Base-by-base conservation (phyloP, 352 stramenopile species). In the Thalassiosira mediterranea region DNA sequence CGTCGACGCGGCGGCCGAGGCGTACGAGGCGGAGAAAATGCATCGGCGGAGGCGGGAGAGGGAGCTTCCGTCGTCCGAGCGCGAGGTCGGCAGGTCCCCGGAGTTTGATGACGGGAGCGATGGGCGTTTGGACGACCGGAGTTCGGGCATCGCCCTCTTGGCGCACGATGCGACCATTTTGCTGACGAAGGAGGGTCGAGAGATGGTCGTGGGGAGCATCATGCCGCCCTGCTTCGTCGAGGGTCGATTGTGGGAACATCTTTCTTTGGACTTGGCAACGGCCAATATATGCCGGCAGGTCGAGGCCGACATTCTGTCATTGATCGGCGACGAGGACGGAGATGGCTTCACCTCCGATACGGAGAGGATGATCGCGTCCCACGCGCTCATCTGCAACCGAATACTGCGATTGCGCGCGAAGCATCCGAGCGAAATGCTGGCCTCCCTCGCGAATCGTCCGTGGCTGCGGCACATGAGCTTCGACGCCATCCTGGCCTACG, bases 391-490 rank as follows among this genome's bases (percentile, higher is more conserved):
- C 37, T 57, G 68, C 26, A 65, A 72, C 11, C 53, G 83, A 51
- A 31, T 90, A 58, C 63, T 92, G n/a, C 46, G 73, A 40, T 38
- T 63, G 48, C 47, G 78, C 15, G 63, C 81, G 28, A 13, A 25
- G 42, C 65, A 44, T 48, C 28, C 29, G 38, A 21, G 15, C 40
- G 19, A 63, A 19, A 65, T 82, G n/a, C 10, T 83, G 46, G 23
- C 15, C 10, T 58, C 21, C 15, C 70, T 83, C 8, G 7, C 42
- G 4, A 31, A 37, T 34, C 28, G 73, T 53, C 84, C 84, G 52
- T 92, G 87, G 87, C 70, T 92, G n/a, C 64, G 87, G 34, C 87
- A 92, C 51, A 47, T 91, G 38, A 73, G 54, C n/a, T 86, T 80
- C 67, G 87, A 92, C 72, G 73, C 73, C 15, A 83, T 81, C n/a